Conservation (phyloP, 768 basidiomycete genomes). For the Trametopsis cervina region DNA sequence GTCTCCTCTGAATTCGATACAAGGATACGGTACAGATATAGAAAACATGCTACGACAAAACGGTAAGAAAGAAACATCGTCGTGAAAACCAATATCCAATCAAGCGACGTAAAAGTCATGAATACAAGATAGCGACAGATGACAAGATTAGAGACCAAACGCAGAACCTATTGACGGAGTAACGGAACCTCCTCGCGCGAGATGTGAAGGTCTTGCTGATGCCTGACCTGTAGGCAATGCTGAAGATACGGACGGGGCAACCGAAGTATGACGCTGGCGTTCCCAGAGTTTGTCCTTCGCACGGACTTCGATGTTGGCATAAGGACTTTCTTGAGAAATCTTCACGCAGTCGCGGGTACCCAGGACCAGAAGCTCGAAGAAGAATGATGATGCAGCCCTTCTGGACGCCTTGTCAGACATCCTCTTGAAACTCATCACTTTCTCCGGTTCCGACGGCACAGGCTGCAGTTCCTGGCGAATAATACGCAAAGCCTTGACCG, state of each 20-base stretch:
- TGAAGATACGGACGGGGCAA: slow-evolving; percentile 40
- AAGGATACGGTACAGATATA: too few species aligned
- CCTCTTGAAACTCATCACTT: slow-evolving; percentile 68
- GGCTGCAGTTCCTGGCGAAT: slow-evolving; percentile 68
- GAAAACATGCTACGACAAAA: too few species aligned
- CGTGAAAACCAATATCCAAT: too few species aligned
- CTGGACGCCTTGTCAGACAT: slow-evolving; percentile 83
- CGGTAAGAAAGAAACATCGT: too few species aligned
- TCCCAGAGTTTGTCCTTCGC: slow-evolving; percentile 87
- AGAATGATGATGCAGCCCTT: slow-evolving; percentile 91
- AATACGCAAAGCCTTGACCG: slow-evolving; percentile 73
- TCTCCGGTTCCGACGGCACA: slow-evolving; percentile 40
- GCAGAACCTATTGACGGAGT: not conserved
- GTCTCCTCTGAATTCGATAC: too few species aligned
- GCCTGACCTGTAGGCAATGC: slow-evolving; percentile 21
- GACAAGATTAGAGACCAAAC: not conserved
- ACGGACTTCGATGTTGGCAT: slow-evolving; percentile 79
- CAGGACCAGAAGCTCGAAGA: slow-evolving; percentile 94
- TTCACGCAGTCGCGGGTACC: slow-evolving; percentile 89
- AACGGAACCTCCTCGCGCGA: not conserved
- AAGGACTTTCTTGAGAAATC: slow-evolving; percentile 64
- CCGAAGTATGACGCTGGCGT: slow-evolving; percentile 41
- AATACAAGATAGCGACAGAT: not conserved
- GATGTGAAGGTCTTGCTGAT: not conserved
- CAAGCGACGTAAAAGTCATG: not conserved